Evolutionary conservation across 306 rosid species (phyloP).

Genomic region (Begonia masoniana): DNA sequence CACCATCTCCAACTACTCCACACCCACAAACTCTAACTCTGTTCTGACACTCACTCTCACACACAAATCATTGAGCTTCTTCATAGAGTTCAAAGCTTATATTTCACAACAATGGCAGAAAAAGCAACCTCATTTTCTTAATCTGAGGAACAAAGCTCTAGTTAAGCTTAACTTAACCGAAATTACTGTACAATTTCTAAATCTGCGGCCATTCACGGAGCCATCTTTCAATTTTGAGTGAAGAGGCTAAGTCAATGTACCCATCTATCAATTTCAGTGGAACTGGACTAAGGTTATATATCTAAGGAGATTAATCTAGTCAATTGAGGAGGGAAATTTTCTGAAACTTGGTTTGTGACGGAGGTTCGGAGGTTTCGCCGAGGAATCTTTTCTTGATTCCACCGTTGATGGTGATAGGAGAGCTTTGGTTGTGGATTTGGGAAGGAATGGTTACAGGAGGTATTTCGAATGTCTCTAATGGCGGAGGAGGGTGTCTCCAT

Average conservation of each 20-base stretch:
- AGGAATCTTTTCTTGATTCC: slow-evolving; percentile 47
- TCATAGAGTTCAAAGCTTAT: not conserved
- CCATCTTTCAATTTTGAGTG: no score
- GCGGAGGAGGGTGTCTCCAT: slow-evolving; percentile 97
- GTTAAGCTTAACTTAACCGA: no score
- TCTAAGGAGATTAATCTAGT: no score
- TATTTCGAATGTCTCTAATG: slow-evolving; percentile 73
- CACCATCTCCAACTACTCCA: slow-evolving; percentile 47
- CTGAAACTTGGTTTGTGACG: slow-evolving; percentile 50
- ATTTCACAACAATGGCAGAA: no score
- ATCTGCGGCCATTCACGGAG: no score
- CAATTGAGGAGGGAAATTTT: slow-evolving; percentile 38
- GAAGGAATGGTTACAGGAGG: slow-evolving; percentile 84
- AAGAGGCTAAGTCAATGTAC: no score
- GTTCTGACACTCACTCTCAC: not conserved
- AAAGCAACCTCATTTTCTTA: no score
- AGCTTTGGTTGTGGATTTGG: slow-evolving; percentile 31
- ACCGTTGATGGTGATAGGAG: slow-evolving; percentile 23
- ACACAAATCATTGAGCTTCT: not conserved
- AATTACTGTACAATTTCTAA: no score
- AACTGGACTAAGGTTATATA: no score
- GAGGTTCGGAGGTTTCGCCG: slow-evolving; percentile 41
- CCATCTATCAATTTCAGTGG: no score
- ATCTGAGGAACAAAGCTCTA: no score
- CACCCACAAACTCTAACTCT: slow-evolving; percentile 5